A percentile compares a stretch with the other conserved stretches of the same genome.
phyloP scores from a whole-genome alignment of 768 basidiomycete species.

The Tricholoma bakamatsutake region DNA sequence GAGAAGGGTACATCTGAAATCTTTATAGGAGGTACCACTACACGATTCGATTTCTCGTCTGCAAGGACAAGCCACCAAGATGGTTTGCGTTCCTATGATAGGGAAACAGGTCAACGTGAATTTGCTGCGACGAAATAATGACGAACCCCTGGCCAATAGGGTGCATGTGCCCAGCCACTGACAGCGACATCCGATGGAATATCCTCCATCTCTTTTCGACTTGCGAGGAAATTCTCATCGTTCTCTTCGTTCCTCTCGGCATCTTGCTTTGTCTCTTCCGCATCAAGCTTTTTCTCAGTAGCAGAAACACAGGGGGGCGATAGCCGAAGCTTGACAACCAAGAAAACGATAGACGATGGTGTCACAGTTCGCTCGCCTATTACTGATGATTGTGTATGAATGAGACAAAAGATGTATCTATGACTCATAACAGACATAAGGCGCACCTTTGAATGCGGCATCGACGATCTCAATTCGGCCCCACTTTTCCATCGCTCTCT shows the following conservation, averaged over 20 bases:
- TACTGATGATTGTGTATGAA: conserved; percentile 38
- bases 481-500: conserved; percentile 65
- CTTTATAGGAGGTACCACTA: conserved; percentile 83
- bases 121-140: conserved; percentile 20
- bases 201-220: conserved; percentile 60
- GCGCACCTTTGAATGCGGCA: conserved; percentile 78
- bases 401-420: background rate
- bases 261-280: conserved; percentile 42
- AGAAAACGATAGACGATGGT: conserved; percentile 82
- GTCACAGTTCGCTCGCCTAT: conserved; percentile 87
- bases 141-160: conserved; percentile 82
- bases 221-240: conserved; percentile 65
- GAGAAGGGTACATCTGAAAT: conserved; percentile 75
- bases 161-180: conserved; percentile 77
- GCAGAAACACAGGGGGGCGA: conserved; percentile 41
- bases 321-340: conserved; percentile 79
- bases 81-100: conserved; percentile 72
- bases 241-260: conserved; percentile 49
- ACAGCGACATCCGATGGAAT: conserved; percentile 32
- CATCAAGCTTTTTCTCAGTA: conserved; percentile 34
- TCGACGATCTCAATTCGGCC: conserved; percentile 74
- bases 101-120: background rate
- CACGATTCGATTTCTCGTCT: conserved; percentile 77
- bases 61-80: conserved; percentile 90
- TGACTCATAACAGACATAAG: background rate